Conservation (phyloP, 139 green algal genomes). For the Choricystis sp. region DNA sequence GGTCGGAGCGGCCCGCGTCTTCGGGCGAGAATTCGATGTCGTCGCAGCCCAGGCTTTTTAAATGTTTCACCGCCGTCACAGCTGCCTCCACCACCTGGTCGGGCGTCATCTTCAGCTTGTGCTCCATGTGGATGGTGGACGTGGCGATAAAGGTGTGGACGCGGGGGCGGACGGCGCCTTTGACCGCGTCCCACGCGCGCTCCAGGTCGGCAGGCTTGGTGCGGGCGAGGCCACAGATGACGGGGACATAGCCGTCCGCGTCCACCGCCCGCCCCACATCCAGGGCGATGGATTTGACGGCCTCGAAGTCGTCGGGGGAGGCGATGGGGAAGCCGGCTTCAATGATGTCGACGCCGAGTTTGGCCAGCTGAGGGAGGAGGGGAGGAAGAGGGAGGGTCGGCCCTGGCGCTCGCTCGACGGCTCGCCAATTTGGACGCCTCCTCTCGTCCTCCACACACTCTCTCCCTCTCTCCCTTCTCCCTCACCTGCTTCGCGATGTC, state of each 20-base stretch:
- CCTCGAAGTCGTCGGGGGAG: conserved; percentile 94
- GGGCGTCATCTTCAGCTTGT: conserved; percentile 73
- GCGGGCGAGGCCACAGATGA: conserved; percentile 93
- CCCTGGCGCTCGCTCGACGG: neutral
- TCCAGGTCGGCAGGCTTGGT: conserved; percentile 48
- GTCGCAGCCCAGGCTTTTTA: conserved; percentile 70
- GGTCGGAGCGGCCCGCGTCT: conserved; percentile 80
- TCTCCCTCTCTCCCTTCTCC: neutral
- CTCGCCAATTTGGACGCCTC: neutral
- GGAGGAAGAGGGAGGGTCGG: neutral
- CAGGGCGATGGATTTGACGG: conserved; percentile 77
- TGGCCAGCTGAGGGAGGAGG: neutral
- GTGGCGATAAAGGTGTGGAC: conserved; percentile 98
- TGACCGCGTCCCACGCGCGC: conserved; percentile 42
- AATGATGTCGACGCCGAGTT: conserved; percentile 90
- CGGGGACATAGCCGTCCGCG: conserved; percentile 81
- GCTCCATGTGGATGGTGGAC: conserved; percentile 91
- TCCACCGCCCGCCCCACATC: conserved; percentile 65
- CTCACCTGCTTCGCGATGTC: conserved; percentile 83
- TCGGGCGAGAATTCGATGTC: conserved; percentile 98
- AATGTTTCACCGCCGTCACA: conserved; percentile 68
- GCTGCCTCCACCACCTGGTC: conserved; percentile 84
- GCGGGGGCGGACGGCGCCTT: conserved; percentile 55
- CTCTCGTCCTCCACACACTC: neutral
- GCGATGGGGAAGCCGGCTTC: conserved; percentile 94